Evolutionary conservation across 1,139 yeast genomes (phyloP), one percentile per base, ranked within the genome.

Genomic region (Pichia cactophila): DNA sequence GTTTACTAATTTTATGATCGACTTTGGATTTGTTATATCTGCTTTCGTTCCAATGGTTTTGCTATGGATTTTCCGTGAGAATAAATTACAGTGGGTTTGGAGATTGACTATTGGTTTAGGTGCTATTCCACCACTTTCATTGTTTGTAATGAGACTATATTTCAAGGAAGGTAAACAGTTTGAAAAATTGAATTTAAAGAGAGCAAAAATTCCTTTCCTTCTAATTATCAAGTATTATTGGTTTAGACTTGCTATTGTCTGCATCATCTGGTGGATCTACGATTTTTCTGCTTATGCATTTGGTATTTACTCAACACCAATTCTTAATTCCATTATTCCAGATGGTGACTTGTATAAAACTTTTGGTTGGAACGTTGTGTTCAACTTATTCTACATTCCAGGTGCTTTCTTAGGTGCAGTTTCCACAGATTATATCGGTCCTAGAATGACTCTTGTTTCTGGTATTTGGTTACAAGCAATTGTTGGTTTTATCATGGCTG

Each of bases 361-460:
- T 26, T 87, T 88, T 69, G 97, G 97, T 47, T 90, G 97, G 97
- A 86, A 85, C 65, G 86, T 86, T 54, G 92, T 90, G 5, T 77
- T 90, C 61, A 88, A 87, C 67, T 72, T 86, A 61, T 90, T 90
- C 67, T 89, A 90, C 67, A 70, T 90, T 41, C 97, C 97, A 12
- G 97, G 97, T 57, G 77, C 96, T 2, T 77, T 88, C 63, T 65
- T 84, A 26, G 97, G 97, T 62, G 96, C 95, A 11, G 63, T 77
- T 47, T 70, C 80, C 41, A 77, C 95, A n/a, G 97, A 90, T 68
- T 86, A 81, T 67, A 63, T 87, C 52, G 97, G 97, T 17, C 96
- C 97, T 48, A 78, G 96, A 67, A 68, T 85, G 54, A 84, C 96
- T 12, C 71, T 88, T 47, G 76, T 74, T 33, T 52, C 73, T 53